A percentile compares a stretch with the other conserved stretches of the same genome.
phyloP scores from a whole-genome alignment of 495 filamentous ascomycete species.

The Neurospora discreta region DNA sequence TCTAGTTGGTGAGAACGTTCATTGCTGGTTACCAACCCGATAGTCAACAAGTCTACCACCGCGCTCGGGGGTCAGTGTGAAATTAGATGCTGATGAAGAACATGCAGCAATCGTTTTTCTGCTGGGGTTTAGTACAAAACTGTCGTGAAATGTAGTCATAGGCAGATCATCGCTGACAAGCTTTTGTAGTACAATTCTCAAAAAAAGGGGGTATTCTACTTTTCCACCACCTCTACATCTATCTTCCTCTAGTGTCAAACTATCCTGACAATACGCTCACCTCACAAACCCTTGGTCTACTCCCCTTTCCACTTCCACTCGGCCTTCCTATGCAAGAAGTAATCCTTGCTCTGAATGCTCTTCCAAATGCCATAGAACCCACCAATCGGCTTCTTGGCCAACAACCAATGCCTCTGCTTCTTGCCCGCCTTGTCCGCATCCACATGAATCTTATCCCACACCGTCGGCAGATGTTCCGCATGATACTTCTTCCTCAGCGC shows the following conservation, averaged over 20 bases:
- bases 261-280: no score
- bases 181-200: neutral
- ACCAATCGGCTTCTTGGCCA: slow-evolving; percentile 35
- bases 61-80: no score
- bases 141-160: neutral
- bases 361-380: slow-evolving; percentile 46
- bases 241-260: neutral
- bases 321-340: slow-evolving; percentile 39
- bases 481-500: slow-evolving; percentile 39
- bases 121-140: no score
- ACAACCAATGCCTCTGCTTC: slow-evolving; percentile 25
- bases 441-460: slow-evolving; percentile 48
- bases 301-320: slow-evolving; percentile 39
- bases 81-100: no score
- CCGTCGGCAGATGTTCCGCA: slow-evolving; percentile 39
- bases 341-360: slow-evolving; percentile 44
- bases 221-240: neutral
- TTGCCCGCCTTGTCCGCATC: slow-evolving; percentile 14
- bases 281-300: neutral
- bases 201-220: neutral
- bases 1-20: no score
- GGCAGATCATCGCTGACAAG: neutral
- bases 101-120: no score
- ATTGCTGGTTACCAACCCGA: no score
- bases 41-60: no score